Conservation (phyloP, 1,284 basidiomycete species). For the Cryptococcus sp. region DNA sequence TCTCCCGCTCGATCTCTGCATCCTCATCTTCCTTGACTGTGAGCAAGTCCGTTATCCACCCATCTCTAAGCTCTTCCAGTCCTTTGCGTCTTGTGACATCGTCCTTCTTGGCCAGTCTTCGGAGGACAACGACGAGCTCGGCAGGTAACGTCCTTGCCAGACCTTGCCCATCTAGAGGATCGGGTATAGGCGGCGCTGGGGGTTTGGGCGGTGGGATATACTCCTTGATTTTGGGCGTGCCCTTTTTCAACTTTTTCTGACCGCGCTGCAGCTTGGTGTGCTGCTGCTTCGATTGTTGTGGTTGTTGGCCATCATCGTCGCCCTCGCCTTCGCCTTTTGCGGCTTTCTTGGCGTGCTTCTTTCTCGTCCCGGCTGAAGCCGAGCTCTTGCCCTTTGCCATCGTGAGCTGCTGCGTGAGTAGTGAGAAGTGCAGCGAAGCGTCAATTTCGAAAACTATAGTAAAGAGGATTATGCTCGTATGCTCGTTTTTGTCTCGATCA, state of each 20-base stretch:
- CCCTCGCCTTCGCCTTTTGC: constrained; percentile 33
- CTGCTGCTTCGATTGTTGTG: constrained; percentile 6
- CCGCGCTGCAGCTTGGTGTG: constrained; percentile 26
- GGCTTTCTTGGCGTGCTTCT: constrained; percentile 59
- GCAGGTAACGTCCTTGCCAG: constrained; percentile 74
- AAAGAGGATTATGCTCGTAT: too few species aligned
- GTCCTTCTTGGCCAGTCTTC: constrained; percentile 88
- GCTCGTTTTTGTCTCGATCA: too few species aligned
- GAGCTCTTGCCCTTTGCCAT: constrained; percentile 59
- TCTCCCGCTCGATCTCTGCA: constrained; percentile 56
- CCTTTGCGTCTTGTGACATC: constrained; percentile 81
- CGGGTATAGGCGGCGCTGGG: constrained; percentile 77
- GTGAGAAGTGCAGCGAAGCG: background rate
- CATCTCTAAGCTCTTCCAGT: constrained; percentile 75
- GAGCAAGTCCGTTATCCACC: constrained; percentile 63
- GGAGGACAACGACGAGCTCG: constrained; percentile 79
- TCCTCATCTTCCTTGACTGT: constrained; percentile 53
- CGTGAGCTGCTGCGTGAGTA: constrained; percentile 1
- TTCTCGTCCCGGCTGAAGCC: constrained; percentile 75
- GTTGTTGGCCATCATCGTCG: constrained; percentile 4
- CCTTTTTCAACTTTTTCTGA: constrained; percentile 49
- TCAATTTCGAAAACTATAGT: background rate
- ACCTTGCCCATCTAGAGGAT: constrained; percentile 88
- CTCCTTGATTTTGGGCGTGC: constrained; percentile 63
- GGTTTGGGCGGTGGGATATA: constrained; percentile 88